Base-by-base conservation (phyloP, 371 early-diverging fungal genomes). In the Synchytrium microbalum region DNA sequence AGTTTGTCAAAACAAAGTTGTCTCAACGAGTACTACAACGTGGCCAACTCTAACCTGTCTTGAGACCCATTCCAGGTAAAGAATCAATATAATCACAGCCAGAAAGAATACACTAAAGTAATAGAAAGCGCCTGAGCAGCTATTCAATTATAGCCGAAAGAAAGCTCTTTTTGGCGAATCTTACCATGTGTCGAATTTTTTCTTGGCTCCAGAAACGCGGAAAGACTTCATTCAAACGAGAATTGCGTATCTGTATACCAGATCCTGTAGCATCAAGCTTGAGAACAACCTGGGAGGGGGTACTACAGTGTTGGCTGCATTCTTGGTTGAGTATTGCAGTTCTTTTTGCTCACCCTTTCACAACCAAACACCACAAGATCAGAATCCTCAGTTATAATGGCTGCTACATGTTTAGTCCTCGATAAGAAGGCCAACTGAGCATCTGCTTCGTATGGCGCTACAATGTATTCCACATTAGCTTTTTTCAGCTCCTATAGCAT, bases 371-470 rank as follows among this genome's bases (percentile, higher is more conserved):
- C 92, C 1, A 99, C 75, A 33, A 99, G 68, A 75, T 99, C 99
- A 2, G 95, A 95, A 74, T 99, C 99, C 78, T 98, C 99, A 0
- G 99, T 95, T 8, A 98, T 79, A 23, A 96, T 83, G 1, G 88
- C 94, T 28, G 84, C 75, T 13, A 92, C 90, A 19, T 86, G 58
- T 13, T 88, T 86, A 8, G 74, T 81, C 23, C 82, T 80, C 32
- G 88, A 79, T 23, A 99, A 74, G 69, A 85, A 96, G 0, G 92
- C 88, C 33, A 99, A 77, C 72, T 99, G 99, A 0, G 99, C 94
- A 76, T 99, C 99, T 0, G 99, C 95, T 73, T 99, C 99, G 67
- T 96, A 99, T 0, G 99, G 99, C 2, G 98, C 94, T 0, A 98
- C 92, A 3, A 98, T 77, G 73, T 82, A 92, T 52, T 86, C 75